phyloP scores from a whole-genome alignment of 1,284 basidiomycete genomes.

The Ustilago tritici region DNA sequence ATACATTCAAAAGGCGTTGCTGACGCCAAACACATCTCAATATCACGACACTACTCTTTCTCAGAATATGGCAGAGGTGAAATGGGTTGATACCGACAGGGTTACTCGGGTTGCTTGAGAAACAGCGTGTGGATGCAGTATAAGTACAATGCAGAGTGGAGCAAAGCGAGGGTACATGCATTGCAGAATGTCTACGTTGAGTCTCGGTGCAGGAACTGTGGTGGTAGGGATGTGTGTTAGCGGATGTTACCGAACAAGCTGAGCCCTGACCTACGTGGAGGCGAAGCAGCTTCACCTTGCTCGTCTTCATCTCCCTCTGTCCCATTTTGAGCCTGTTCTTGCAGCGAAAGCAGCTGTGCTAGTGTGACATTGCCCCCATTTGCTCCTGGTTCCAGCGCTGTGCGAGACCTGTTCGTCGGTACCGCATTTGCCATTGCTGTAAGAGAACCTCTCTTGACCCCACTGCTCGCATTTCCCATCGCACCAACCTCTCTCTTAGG shows the following conservation, averaged over 20 bases:
- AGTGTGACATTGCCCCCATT: constrained; percentile 27
- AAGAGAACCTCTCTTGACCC: constrained; percentile 7
- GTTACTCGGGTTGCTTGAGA: background rate
- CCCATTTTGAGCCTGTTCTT: background rate
- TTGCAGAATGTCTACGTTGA: background rate
- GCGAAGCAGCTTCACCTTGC: constrained; percentile 1
- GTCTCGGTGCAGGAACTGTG: background rate
- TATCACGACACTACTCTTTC: background rate
- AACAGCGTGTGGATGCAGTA: background rate
- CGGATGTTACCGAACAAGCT: constrained; percentile 42
- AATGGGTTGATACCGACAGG: background rate
- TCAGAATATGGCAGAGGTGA: background rate
- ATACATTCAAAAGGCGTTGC: background rate
- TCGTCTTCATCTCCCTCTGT: constrained; percentile 14
- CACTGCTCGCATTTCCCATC: background rate
- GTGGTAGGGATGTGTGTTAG: background rate
- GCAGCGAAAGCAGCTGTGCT: constrained; percentile 31
- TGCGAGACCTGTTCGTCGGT: constrained; percentile 6
- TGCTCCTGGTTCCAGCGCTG: background rate
- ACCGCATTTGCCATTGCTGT: background rate
- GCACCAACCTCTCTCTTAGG: constrained; percentile 70
- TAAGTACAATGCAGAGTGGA: background rate
- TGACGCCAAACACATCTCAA: background rate
- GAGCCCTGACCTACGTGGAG: constrained; percentile 28
- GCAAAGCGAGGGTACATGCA: background rate